Conservation (phyloP, 2,329 filamentous ascomycete genomes). For the Westerdykella sp. region DNA sequence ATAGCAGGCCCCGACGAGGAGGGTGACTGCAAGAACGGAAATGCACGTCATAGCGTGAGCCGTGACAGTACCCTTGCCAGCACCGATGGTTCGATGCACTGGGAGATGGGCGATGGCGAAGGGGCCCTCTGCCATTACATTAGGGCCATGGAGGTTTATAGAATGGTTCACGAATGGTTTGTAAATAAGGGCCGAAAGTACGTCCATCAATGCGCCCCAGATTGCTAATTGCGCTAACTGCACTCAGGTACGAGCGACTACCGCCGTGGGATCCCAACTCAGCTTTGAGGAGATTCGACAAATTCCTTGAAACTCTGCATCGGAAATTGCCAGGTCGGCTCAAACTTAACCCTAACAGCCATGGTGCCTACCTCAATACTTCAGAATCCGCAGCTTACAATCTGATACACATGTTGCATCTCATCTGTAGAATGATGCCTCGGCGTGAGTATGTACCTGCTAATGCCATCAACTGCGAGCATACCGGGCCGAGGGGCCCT, state of each 20-base stretch:
- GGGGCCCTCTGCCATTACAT: conserved; percentile 48
- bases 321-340: conserved; percentile 51
- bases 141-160: conserved; percentile 50
- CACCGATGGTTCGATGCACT: conserved; percentile 40
- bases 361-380: conserved; percentile 59
- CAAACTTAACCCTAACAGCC: conserved; percentile 55
- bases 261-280: conserved; percentile 57
- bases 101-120: conserved; percentile 48
- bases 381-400: conserved; percentile 59
- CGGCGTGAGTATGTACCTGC: conserved; percentile 65
- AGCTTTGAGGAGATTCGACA: conserved; percentile 50
- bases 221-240: neutral
- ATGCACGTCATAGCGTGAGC: neutral
- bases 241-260: conserved; percentile 37
- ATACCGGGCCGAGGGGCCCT: conserved; percentile 48
- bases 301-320: conserved; percentile 50
- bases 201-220: conserved; percentile 6
- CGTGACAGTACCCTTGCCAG: neutral
- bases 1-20: neutral
- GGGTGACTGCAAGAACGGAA: neutral
- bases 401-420: conserved; percentile 60
- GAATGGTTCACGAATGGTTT: conserved; percentile 52
- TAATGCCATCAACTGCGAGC: conserved; percentile 48
- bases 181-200: conserved; percentile 53
- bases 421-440: conserved; percentile 61